Evolutionary conservation across 2,329 filamentous ascomycete genomes (phyloP), one percentile per base, ranked within the genome.

Genomic region (Penicillium rolfsii): DNA sequence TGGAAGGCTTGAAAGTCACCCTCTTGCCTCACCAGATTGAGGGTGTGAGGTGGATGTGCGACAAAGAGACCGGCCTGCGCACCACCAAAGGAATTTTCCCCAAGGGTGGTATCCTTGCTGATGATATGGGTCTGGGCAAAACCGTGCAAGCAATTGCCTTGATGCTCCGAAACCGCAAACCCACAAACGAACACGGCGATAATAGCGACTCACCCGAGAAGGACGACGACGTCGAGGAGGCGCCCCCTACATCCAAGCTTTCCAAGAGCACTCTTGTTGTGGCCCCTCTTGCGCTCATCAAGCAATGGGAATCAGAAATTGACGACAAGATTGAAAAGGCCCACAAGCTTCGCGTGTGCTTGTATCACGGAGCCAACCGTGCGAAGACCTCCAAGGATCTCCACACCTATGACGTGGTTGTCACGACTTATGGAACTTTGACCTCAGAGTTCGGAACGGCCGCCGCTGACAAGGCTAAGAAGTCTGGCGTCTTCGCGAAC

Each of bases 221-320:
- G 57, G 71, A 69, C 26, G 67, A 76, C 60, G 71, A 73, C 55
- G 67, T 72, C 50, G 67, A 73, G 36, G 73, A 89, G n/a, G 79
- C 89, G 88, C 73, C 91, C 89, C 74, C 82, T 90, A n/a, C 86
- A 87, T 19, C 83, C 86, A 6, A 83, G 84, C 7, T 81, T 26
- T 87, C 89, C 67, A 93, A 90, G 73, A 87, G 88, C 9, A 99
- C 95, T 0, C 82, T 99, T 11, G 93, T 99, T 7, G 91, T 99
- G 55, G 95, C 95, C 1, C 95, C 95, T 0, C 80, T 99, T 33
- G 94, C 95, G 6, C 82, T 99, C 48, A 98, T 99, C 79, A 91
- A 95, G 69, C 95, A 99, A 76, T 99, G 95, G 95, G 95, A 99
- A 77, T 83, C 88, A 1, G 95, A 99, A 76, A 92, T 99, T 72